Evolutionary conservation across 1,284 basidiomycete species (phyloP).

Genomic region (Coriolopsis trogii): DNA sequence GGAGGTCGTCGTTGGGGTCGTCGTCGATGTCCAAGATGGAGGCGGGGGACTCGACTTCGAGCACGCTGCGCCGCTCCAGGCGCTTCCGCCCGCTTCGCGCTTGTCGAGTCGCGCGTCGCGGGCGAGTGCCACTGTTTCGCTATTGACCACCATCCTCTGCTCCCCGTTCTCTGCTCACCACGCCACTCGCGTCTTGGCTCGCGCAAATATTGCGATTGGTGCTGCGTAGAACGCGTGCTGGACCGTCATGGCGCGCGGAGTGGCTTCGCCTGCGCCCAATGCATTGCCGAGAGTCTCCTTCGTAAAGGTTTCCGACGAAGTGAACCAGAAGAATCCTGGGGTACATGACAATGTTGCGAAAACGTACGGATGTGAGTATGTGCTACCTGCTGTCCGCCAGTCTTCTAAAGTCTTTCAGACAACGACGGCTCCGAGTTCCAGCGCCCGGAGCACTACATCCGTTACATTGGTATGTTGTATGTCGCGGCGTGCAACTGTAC

Average conservation of each 20-base stretch:
- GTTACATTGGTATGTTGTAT: constrained; percentile 74
- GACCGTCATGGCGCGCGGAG: constrained; percentile 41
- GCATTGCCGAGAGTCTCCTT: constrained; percentile 65
- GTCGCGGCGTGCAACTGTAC: too few relatives aligned
- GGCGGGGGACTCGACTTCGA: not conserved
- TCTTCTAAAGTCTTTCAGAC: constrained; percentile 51
- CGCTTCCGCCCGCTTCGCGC: too few relatives aligned
- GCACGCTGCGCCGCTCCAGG: constrained; percentile 8
- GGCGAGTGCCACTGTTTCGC: not conserved
- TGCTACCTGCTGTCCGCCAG: too few relatives aligned
- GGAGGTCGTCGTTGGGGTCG: constrained; percentile 15
- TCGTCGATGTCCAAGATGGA: constrained; percentile 20
- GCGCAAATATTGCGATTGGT: not conserved
- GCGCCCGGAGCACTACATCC: constrained; percentile 86
- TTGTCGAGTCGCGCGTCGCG: constrained; percentile 12
- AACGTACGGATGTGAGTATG: constrained; percentile 36
- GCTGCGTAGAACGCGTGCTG: constrained; percentile 1
- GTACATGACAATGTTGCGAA: constrained; percentile 35
- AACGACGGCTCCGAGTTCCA: constrained; percentile 81
- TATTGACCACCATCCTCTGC: not conserved
- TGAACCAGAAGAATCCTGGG: constrained; percentile 47
- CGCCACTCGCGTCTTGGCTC: not conserved
- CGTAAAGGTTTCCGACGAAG: constrained; percentile 59
- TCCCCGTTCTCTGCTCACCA: not conserved
- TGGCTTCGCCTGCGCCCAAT: constrained; percentile 37